These are phyloP conservation scores for Hypoxylon sp. DNA, from an alignment of 2,329 filamentous ascomycete genomes.

Conservation along the genomic window DNA sequence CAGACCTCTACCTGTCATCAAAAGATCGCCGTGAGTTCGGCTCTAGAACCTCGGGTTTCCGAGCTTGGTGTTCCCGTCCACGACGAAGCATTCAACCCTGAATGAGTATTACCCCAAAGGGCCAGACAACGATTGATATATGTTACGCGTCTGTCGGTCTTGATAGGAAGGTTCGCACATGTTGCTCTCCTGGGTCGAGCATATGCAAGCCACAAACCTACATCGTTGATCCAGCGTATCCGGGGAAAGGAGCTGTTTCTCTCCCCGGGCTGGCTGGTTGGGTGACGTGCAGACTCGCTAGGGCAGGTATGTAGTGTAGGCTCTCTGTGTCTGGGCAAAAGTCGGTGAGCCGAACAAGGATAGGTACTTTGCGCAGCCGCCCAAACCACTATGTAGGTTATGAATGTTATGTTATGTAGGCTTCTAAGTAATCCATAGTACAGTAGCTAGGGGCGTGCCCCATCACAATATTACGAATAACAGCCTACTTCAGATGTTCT, in stretches of 20 bases:
- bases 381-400: slow-evolving; percentile 33
- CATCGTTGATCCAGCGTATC: slow-evolving; percentile 41
- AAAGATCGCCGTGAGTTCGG: slow-evolving; percentile 32
- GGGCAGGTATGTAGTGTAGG: slow-evolving; percentile 23
- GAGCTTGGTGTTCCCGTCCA: slow-evolving; percentile 23
- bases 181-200: slow-evolving; percentile 19
- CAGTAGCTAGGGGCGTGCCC: slow-evolving; percentile 20
- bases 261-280: slow-evolving; percentile 38
- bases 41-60: slow-evolving; percentile 38
- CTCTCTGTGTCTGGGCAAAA: slow-evolving; percentile 47
- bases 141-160: neutral
- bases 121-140: slow-evolving; percentile 2
- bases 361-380: slow-evolving; percentile 38
- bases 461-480: slow-evolving; percentile 31
- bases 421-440: slow-evolving; percentile 16
- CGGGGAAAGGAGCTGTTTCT: slow-evolving; percentile 40
- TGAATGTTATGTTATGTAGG: neutral
- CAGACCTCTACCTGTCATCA: slow-evolving; percentile 37
- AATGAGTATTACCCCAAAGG: slow-evolving; percentile 9
- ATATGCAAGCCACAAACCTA: slow-evolving; percentile 40
- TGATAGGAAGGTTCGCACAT: slow-evolving; percentile 19
- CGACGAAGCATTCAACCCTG: slow-evolving; percentile 14
- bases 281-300: slow-evolving; percentile 47
- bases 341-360: slow-evolving; percentile 51
- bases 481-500: slow-evolving; percentile 20